A percentile compares a stretch with the other conserved stretches of the same genome.
These are phyloP conservation scores for Medicago truncatula DNA, from an alignment of 306 rosid species.

Conservation along the genomic window DNA sequence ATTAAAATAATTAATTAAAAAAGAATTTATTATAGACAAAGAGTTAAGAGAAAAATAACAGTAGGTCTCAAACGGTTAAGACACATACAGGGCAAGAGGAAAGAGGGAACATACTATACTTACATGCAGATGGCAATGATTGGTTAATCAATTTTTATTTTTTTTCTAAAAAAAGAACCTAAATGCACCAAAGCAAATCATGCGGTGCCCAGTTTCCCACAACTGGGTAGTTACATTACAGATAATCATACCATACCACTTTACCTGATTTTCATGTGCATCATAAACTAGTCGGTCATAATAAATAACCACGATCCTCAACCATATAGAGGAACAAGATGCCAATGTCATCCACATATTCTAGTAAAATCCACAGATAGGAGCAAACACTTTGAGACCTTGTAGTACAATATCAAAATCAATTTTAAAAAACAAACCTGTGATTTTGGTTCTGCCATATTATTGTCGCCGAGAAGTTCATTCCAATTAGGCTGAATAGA, in stretches of 20 bases:
- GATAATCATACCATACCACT: not conserved
- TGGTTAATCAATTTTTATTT: constrained; percentile 2
- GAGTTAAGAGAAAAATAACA: constrained; percentile 18
- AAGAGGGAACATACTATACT: constrained; percentile 27
- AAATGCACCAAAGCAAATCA: constrained; percentile 18
- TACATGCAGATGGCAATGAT: constrained; percentile 10
- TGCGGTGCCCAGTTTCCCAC: not conserved
- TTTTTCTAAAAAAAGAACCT: not conserved
- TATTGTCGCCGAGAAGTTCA: constrained; percentile 63
- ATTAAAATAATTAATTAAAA: not conserved
- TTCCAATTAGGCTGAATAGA: constrained; percentile 62
- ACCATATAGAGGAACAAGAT: constrained; percentile 38
- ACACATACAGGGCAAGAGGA: not conserved
- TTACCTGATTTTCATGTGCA: constrained; percentile 36
- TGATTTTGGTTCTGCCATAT: constrained; percentile 52
- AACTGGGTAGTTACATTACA: constrained; percentile 14
- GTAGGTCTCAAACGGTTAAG: constrained; percentile 27
- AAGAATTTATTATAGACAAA: constrained; percentile 21
- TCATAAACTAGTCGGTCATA: constrained; percentile 15
- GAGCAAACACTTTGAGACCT: constrained; percentile 26
- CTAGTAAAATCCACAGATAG: constrained; percentile 26
- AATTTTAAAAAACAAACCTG: constrained; percentile 57
- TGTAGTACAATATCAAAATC: constrained; percentile 36
- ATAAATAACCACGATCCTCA: constrained; percentile 33
- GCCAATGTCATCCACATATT: constrained; percentile 10